These are phyloP conservation scores for Marchantia paleacea DNA, from an alignment of 225 moss, liverwort and hornwort species.

Conservation along the genomic window DNA sequence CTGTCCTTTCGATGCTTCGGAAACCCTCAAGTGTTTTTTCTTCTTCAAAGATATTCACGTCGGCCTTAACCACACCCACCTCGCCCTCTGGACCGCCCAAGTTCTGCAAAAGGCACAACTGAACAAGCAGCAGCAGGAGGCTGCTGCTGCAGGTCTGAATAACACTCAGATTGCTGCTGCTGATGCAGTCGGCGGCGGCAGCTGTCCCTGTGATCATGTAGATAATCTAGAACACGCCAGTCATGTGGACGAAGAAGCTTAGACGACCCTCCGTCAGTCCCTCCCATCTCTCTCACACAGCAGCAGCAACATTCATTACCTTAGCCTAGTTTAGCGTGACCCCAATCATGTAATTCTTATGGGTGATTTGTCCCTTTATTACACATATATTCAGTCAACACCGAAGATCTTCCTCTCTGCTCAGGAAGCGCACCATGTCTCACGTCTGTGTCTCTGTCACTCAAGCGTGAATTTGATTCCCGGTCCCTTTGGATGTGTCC, in stretches of 20 bases:
- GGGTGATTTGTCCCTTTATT: background rate
- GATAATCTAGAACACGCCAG: background rate
- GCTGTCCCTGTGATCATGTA: conserved; percentile 3
- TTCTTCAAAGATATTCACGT: conserved; percentile 69
- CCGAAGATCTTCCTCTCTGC: background rate
- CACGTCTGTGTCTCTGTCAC: too few relatives aligned
- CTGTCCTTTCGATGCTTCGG: conserved; percentile 46
- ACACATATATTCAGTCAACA: background rate
- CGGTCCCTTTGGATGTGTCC: too few relatives aligned
- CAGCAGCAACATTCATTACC: too few relatives aligned
- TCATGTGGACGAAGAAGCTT: background rate
- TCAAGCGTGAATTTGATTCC: too few relatives aligned
- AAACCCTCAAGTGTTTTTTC: conserved; percentile 53
- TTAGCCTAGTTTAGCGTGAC: background rate
- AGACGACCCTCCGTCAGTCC: background rate
- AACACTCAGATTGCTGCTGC: background rate
- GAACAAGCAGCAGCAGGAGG: background rate
- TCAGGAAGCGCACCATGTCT: too few relatives aligned
- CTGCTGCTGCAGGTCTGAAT: too few relatives aligned
- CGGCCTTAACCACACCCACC: conserved; percentile 55
- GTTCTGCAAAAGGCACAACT: conserved; percentile 32
- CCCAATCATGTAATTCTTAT: background rate
- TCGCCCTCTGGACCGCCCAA: conserved; percentile 53
- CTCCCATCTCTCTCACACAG: background rate
- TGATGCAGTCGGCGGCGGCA: background rate